Conservation (phyloP, 768 basidiomycete genomes). For the Pleurotus pulmonarius region DNA sequence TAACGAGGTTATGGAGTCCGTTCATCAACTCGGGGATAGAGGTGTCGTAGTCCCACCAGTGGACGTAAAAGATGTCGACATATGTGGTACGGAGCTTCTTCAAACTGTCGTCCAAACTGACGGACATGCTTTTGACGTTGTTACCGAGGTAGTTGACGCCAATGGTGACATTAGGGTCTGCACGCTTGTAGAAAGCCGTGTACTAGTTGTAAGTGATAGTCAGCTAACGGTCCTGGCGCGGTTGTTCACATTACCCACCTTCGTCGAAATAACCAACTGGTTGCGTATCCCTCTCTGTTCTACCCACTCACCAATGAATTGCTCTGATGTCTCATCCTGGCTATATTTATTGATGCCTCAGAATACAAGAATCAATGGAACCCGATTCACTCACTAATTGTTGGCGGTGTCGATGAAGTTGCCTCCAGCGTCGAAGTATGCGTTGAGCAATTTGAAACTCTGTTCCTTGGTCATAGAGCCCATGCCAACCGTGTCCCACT, state of each 20-base stretch:
- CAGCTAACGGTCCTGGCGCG: not conserved
- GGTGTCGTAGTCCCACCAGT: conserved; percentile 52
- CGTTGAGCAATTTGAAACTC: conserved; percentile 37
- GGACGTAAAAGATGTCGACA: conserved; percentile 44
- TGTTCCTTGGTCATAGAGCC: conserved; percentile 33
- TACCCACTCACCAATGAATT: conserved; percentile 52
- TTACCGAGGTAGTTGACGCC: conserved; percentile 46
- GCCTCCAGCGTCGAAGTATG: conserved; percentile 34
- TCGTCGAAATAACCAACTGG: conserved; percentile 43
- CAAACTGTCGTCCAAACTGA: conserved; percentile 38
- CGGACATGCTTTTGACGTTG: conserved; percentile 36
- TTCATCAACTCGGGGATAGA: conserved; percentile 57
- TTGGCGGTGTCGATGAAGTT: conserved; percentile 41
- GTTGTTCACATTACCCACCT: conserved; percentile 23
- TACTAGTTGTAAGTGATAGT: conserved; percentile 19
- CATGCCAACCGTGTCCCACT: conserved; percentile 27
- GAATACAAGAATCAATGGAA: not conserved
- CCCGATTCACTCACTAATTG: conserved; percentile 23
- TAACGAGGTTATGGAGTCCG: conserved; percentile 47
- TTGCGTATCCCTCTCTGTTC: conserved; percentile 40
- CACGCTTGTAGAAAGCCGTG: conserved; percentile 23
- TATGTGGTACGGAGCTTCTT: conserved; percentile 43
- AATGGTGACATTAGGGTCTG: conserved; percentile 20
- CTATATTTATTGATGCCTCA: conserved; percentile 16
- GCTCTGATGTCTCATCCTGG: conserved; percentile 55